Evolutionary conservation across 129 eudicot genomes (phyloP).

Genomic region (Flaveria ramosissima): DNA sequence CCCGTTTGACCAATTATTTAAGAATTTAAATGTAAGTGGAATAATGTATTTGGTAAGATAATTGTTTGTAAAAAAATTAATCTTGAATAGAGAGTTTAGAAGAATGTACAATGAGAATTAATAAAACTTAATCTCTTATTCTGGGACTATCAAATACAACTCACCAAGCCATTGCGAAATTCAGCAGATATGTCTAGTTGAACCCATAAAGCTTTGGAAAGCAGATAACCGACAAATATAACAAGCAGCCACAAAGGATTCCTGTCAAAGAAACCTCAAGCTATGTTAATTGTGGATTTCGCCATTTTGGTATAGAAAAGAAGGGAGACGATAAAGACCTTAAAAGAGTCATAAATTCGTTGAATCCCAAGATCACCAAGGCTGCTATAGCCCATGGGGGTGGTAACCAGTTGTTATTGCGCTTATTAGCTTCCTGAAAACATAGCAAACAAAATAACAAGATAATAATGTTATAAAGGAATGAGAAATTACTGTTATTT

Average conservation of each 20-base stretch:
- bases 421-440: conserved; percentile 93
- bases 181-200: conserved; percentile 87
- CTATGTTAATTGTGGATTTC: conserved; percentile 16
- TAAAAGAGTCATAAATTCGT: conserved; percentile 95
- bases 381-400: conserved; percentile 99
- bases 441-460: conserved; percentile 8
- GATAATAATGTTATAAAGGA: neutral
- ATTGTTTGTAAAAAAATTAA: neutral
- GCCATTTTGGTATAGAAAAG: neutral
- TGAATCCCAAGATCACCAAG: conserved; percentile 74
- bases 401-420: conserved; percentile 93
- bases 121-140: neutral
- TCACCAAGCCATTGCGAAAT: conserved; percentile 88
- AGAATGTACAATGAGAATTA: neutral
- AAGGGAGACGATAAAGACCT: conserved; percentile 44
- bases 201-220: conserved; percentile 96
- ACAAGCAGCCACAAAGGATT: conserved; percentile 82
- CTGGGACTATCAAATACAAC: conserved; percentile 28
- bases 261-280: conserved; percentile 43
- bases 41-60: too few relatives aligned
- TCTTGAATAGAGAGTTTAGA: neutral
- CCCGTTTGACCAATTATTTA: neutral
- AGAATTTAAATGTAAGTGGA: too few relatives aligned
- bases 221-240: conserved; percentile 77
- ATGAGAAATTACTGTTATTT: neutral